Evolutionary conservation across 768 basidiomycete species (phyloP), one percentile per base, ranked within the genome.

Genomic region (Russula ochroleuca): DNA sequence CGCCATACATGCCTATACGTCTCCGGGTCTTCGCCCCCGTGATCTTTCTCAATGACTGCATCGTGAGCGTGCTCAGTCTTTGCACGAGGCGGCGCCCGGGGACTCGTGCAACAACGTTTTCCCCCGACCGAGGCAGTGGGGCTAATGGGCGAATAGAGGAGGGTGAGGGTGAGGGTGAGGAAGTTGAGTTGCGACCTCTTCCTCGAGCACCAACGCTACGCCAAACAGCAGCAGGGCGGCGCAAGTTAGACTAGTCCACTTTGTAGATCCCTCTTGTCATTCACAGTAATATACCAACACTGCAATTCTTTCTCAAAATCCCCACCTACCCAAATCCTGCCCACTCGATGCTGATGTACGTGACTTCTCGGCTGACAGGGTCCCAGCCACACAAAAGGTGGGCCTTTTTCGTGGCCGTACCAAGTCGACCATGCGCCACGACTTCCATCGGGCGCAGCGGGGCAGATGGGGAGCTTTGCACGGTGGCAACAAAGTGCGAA

Each of bases 371-470:
- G 69, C 78, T 83, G 55, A 79, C 80, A 40, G 91, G 87, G 69
- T 96, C 86, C 88, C 90, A 97, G 37, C 87, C 85, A 69, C 94
- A 97, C 3, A 98, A 76, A 35, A 98, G 76, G 73, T 98, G 95
- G 0, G 93, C 85, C 75, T 99, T 99, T 75, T 98, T 98, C 10
- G 97, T 98, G 13, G 91, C 97, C 4, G 97, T 99, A 1, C 96
- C 97, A 38, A 99, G 76, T 38, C 97, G 82, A 19, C 97, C 97
- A 72, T 94, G 94, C 0, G 96, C 95, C 25, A 99, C 90, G 51
- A 99, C 83, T 73, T 98, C 94, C 85, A 96, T 91, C 5, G 97
- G 94, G 53, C 81, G 79, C 56, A 99, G 79, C 2, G 79, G 67
- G 14, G 84, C 71, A 52, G 73, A 67, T 2, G 83, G 83, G 8